A percentile compares a stretch with the other conserved stretches of the same genome.
Evolutionary conservation across 2,329 filamentous ascomycete species (phyloP).

Genomic region (Colletotrichum eremochloae): DNA sequence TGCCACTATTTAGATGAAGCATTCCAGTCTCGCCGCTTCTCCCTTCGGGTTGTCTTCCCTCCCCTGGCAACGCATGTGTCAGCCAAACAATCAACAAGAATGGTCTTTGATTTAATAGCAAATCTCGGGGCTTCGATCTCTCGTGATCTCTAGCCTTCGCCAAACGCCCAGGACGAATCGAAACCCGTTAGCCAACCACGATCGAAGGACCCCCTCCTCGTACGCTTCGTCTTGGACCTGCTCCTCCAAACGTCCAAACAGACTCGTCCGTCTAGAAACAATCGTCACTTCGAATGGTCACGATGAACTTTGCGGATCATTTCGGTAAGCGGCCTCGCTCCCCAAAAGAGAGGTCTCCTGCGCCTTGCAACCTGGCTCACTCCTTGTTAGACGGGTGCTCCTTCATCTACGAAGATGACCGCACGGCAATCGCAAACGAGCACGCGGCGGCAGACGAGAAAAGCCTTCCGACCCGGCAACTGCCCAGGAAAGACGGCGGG

Average conservation of each 20-base stretch:
- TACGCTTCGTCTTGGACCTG: neutral
- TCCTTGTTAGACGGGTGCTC: constrained; percentile 2
- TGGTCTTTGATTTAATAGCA: neutral
- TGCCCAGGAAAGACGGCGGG: neutral
- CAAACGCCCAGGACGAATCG: neutral
- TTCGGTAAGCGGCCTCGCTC: constrained; percentile 11
- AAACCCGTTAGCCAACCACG: neutral
- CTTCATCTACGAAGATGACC: constrained; percentile 23
- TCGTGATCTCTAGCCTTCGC: neutral
- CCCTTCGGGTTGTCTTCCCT: neutral
- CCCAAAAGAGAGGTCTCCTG: neutral
- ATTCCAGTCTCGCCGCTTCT: constrained; percentile 28
- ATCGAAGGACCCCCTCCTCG: neutral
- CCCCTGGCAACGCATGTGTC: constrained; percentile 27
- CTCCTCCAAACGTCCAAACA: neutral
- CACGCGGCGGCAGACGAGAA: neutral
- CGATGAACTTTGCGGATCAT: constrained; percentile 25
- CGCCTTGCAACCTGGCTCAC: neutral
- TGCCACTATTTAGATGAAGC: constrained; percentile 21
- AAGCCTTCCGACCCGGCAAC: neutral
- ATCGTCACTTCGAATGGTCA: neutral
- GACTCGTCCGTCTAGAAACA: neutral
- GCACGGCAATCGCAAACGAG: neutral
- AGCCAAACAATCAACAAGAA: constrained; percentile 8
- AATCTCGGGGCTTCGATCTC: neutral